These are phyloP conservation scores for Pouteria glomerata DNA, from an alignment of 148 eudicot species.

Conservation along the genomic window DNA sequence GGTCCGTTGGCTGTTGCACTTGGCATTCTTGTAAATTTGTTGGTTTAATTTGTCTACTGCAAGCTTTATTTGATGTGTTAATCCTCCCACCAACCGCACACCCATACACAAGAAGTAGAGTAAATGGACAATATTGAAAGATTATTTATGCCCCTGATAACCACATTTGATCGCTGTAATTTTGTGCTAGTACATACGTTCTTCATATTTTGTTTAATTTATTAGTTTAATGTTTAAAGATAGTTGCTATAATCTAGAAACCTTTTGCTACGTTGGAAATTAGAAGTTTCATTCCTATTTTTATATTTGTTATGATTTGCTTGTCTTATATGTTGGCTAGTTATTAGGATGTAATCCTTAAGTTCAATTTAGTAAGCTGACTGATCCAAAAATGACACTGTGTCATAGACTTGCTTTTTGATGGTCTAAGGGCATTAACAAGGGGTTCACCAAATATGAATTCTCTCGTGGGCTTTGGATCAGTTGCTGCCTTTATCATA, in stretches of 20 bases:
- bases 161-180: not conserved
- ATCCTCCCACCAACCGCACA: not conserved
- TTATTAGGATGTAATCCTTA: not conserved
- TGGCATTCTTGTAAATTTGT: not conserved
- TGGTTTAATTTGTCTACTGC: not conserved
- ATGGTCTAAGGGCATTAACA: constrained; percentile 66
- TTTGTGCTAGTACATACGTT: not conserved
- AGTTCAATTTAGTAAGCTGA: constrained; percentile 3
- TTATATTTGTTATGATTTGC: not conserved
- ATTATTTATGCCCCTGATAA: not conserved
- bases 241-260: too few species aligned
- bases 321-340: not conserved
- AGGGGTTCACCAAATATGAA: constrained; percentile 96
- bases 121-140: not conserved
- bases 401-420: constrained; percentile 64
- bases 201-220: not conserved
- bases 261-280: too few species aligned
- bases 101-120: not conserved
- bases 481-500: constrained; percentile 74
- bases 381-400: constrained; percentile 2
- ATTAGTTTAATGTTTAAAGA: not conserved
- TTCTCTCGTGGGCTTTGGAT: constrained; percentile 97
- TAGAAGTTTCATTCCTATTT: not conserved
- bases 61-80: not conserved
- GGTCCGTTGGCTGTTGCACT: constrained; percentile 37